Conservation (phyloP, 805 yeast genomes). For the Metschnikowia similis region DNA sequence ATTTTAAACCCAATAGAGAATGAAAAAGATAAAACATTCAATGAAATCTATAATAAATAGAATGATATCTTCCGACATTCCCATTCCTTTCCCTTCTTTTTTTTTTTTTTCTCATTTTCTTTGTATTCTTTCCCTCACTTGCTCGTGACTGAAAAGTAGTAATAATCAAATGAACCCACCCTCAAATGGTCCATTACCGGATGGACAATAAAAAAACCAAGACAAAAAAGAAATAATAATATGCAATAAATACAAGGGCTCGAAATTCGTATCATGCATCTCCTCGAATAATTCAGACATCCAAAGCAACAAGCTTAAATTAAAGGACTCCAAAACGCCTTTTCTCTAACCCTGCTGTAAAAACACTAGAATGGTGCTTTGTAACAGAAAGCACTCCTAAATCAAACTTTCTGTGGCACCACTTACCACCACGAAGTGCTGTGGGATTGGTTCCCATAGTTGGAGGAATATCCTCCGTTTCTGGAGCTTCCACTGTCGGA, state of each 20-base stretch:
- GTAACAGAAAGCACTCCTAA: slow-evolving; percentile 16
- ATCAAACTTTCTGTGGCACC: slow-evolving; percentile 6
- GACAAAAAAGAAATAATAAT: slow-evolving; percentile 16
- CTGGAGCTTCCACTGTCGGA: slow-evolving; percentile 21
- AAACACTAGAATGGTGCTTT: slow-evolving; percentile 9
- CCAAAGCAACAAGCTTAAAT: slow-evolving; percentile 5
- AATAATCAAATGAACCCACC: slow-evolving; percentile 13
- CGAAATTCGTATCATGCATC: slow-evolving; percentile 12
- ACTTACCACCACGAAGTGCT: slow-evolving; percentile 42
- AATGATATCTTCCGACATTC: slow-evolving; percentile 15
- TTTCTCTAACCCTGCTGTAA: slow-evolving; percentile 10
- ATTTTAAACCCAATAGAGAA: slow-evolving; percentile 16
- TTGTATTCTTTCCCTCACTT: slow-evolving; percentile 2
- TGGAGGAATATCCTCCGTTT: slow-evolving; percentile 25
- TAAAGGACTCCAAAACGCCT: slow-evolving; percentile 3
- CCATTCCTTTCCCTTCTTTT: slow-evolving; percentile 14
- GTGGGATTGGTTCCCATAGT: slow-evolving; percentile 34
- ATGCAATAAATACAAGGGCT: slow-evolving; percentile 17
- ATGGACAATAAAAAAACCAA: slow-evolving; percentile 16
- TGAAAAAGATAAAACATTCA: slow-evolving; percentile 18
- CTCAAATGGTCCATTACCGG: slow-evolving; percentile 15
- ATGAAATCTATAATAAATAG: slow-evolving; percentile 15
- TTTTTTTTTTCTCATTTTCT: slow-evolving; percentile 12
- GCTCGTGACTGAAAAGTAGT: slow-evolving; percentile 7
- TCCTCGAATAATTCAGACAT: slow-evolving; percentile 15